These are phyloP conservation scores for Ricinus communis DNA, from an alignment of 345 rosid species.

Conservation along the genomic window DNA sequence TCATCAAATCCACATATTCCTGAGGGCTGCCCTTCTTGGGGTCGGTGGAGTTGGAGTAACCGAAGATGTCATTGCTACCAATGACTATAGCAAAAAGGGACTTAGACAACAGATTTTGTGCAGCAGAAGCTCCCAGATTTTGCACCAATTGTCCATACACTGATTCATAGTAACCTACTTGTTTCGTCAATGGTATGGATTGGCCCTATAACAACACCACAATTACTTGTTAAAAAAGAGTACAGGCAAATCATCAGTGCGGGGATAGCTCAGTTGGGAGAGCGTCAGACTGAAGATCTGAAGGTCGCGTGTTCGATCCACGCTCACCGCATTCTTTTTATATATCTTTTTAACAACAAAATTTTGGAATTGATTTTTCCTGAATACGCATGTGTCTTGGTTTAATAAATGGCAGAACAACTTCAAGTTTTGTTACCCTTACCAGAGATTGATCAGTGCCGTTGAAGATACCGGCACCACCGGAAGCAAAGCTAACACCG, in stretches of 20 bases:
- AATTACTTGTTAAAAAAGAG: too few species aligned
- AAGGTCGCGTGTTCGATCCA: conserved; percentile 98
- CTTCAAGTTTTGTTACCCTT: too few species aligned
- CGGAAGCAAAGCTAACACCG: conserved; percentile 58
- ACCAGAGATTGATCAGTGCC: conserved; percentile 45
- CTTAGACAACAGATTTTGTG: conserved; percentile 39
- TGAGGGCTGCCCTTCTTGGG: conserved; percentile 38
- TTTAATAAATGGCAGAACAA: too few species aligned
- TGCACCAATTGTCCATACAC: conserved; percentile 24
- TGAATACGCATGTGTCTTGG: too few species aligned
- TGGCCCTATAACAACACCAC: conserved; percentile 29
- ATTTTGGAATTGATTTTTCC: too few species aligned
- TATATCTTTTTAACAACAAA: too few species aligned
- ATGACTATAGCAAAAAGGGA: conserved; percentile 53
- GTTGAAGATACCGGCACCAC: conserved; percentile 65
- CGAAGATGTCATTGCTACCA: conserved; percentile 72
- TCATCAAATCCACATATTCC: conserved; percentile 48
- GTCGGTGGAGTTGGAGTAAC: conserved; percentile 43
- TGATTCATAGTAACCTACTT: conserved; percentile 45
- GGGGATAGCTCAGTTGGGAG: conserved; percentile 98
- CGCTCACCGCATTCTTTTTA: conserved; percentile 69
- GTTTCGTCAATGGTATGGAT: conserved; percentile 45
- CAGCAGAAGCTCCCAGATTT: conserved; percentile 34
- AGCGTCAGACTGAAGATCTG: conserved; percentile 99
- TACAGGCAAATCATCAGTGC: too few species aligned